Conservation (phyloP, 169 alveolate species). For the Plasmodium billcollinsi region DNA sequence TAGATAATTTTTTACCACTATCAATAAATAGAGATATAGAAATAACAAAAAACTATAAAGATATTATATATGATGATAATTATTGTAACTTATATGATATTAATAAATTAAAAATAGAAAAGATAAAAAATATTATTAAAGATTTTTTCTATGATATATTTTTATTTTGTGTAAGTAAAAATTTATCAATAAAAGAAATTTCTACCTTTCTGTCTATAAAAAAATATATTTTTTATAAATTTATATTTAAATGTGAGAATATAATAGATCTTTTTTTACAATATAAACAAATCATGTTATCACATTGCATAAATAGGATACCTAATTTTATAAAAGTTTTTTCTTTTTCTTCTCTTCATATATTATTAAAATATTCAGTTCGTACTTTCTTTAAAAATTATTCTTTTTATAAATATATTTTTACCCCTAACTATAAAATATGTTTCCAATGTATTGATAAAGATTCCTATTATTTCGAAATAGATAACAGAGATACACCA, state of each 20-base stretch:
- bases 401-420: constrained; percentile 48
- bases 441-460: constrained; percentile 10
- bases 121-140: constrained; percentile 38
- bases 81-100: not conserved
- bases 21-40: constrained; percentile 15
- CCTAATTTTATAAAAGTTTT: constrained; percentile 50
- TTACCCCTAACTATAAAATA: constrained; percentile 34
- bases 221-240: constrained; percentile 45
- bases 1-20: constrained; percentile 53
- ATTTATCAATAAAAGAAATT: constrained; percentile 38
- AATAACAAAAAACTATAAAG: not conserved
- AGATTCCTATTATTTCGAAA: not conserved
- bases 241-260: constrained; percentile 11
- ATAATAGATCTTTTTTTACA: constrained; percentile 41
- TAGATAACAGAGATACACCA: not conserved
- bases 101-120: constrained; percentile 5
- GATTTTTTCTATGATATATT: constrained; percentile 46
- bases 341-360: constrained; percentile 35
- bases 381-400: constrained; percentile 38
- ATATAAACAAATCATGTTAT: constrained; percentile 38
- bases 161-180: constrained; percentile 27
- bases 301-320: constrained; percentile 42
- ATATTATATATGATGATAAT: not conserved
- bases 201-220: constrained; percentile 49
- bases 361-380: constrained; percentile 42